Evolutionary conservation across 805 yeast genomes (phyloP).

Genomic region (Pichia rugopelliculosa): DNA sequence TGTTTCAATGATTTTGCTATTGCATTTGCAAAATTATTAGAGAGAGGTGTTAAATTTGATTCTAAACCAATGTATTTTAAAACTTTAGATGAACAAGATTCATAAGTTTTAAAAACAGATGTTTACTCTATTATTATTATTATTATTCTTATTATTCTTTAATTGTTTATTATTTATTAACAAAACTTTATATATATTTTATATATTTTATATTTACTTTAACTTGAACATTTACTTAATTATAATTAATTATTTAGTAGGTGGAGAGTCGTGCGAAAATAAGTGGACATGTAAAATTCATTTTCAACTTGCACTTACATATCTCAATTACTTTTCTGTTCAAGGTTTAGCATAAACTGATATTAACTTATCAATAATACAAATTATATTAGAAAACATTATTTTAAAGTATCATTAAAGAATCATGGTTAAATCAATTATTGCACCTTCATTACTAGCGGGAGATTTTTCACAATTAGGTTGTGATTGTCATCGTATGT

Average conservation of each 20-base stretch:
- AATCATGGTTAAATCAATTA: constrained; percentile 66
- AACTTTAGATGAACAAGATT: constrained; percentile 64
- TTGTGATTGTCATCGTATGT: constrained; percentile 75
- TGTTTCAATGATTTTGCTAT: constrained; percentile 43
- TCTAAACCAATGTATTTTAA: constrained; percentile 42
- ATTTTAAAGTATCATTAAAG: too few species aligned
- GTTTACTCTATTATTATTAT: background rate
- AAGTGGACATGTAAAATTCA: too few species aligned
- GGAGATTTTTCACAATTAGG: constrained; percentile 88
- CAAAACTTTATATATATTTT: background rate
- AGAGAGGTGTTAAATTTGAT: constrained; percentile 63
- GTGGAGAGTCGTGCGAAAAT: too few species aligned
- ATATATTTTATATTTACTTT: too few species aligned
- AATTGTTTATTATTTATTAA: background rate
- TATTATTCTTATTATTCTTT: too few species aligned
- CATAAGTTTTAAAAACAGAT: background rate
- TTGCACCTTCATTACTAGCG: constrained; percentile 93
- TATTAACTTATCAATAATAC: too few species aligned
- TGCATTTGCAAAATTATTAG: constrained; percentile 46
- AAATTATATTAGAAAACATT: too few species aligned
- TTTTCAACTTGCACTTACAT: too few species aligned
- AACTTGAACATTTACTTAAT: too few species aligned
- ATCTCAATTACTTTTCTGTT: too few species aligned
- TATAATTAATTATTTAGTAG: background rate
- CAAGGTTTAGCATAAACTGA: too few species aligned